A percentile compares a stretch with the other conserved stretches of the same genome.
Conservation (phyloP, 306 rosid genomes). For the Castanea sativa region DNA sequence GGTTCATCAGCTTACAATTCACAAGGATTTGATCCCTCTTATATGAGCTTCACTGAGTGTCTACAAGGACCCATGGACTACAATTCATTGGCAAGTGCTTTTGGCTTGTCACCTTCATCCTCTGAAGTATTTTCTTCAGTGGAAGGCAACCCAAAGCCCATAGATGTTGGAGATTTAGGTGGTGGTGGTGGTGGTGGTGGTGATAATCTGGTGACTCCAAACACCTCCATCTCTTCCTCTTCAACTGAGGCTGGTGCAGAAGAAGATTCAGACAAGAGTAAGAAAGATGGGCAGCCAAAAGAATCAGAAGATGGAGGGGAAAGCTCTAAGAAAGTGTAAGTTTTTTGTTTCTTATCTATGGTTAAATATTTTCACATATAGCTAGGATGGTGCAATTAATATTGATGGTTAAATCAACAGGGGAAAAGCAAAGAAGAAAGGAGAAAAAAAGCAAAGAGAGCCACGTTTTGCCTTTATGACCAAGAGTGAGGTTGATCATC, state of each 20-base stretch:
- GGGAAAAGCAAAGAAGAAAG: conserved; percentile 68
- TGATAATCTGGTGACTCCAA: conserved; percentile 46
- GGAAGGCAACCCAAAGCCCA: conserved; percentile 36
- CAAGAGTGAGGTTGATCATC: conserved; percentile 89
- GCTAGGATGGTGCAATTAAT: conserved; percentile 25
- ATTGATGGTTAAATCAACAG: conserved; percentile 7
- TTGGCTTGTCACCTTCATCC: conserved; percentile 66
- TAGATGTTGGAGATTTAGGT: conserved; percentile 16
- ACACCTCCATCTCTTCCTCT: conserved; percentile 65
- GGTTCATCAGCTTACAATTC: conserved; percentile 30
- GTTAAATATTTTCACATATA: neutral
- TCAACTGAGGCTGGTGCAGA: conserved; percentile 74
- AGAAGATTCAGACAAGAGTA: conserved; percentile 61
- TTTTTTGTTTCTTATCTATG: neutral
- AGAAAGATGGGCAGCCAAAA: conserved; percentile 39
- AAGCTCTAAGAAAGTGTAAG: conserved; percentile 66
- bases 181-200: conserved; percentile 15
- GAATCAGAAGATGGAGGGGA: conserved; percentile 53
- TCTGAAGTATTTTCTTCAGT: conserved; percentile 55
- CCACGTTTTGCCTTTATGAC: conserved; percentile 88
- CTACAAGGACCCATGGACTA: conserved; percentile 58
- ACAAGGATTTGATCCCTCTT: conserved; percentile 47
- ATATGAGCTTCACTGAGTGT: conserved; percentile 52
- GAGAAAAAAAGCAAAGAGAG: conserved; percentile 67
- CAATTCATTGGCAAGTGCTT: conserved; percentile 51